These are phyloP conservation scores for Rutstroemia sp. DNA, from an alignment of 2,329 filamentous ascomycete species.

Conservation along the genomic window DNA sequence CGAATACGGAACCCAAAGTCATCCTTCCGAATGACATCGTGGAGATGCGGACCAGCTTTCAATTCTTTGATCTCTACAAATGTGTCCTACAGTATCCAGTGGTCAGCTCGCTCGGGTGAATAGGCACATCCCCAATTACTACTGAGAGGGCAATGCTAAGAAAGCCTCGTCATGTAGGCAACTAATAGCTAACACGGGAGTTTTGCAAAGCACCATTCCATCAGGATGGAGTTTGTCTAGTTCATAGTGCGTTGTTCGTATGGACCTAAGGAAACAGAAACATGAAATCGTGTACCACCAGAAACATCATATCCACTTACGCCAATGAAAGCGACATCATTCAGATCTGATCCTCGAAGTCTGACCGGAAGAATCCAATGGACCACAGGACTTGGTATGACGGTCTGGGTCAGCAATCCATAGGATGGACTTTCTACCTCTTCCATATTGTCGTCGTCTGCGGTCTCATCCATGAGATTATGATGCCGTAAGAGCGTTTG, in stretches of 20 bases:
- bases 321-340: constrained; percentile 83
- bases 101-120: too few relatives aligned
- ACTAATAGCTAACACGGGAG: too few relatives aligned
- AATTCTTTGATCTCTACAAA: constrained; percentile 78
- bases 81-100: constrained; percentile 47
- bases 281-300: not conserved
- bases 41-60: constrained; percentile 58
- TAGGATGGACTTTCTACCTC: constrained; percentile 41
- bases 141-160: too few relatives aligned
- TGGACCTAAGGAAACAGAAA: constrained; percentile 9
- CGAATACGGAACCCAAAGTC: constrained; percentile 76
- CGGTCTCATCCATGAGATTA: constrained; percentile 28
- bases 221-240: too few relatives aligned
- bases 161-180: too few relatives aligned
- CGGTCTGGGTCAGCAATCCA: constrained; percentile 71
- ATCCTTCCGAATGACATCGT: constrained; percentile 67
- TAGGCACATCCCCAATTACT: too few relatives aligned
- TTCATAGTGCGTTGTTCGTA: too few relatives aligned
- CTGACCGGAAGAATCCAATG: constrained; percentile 75
- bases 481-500: constrained; percentile 35
- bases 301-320: constrained; percentile 40
- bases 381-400: constrained; percentile 67
- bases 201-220: too few relatives aligned
- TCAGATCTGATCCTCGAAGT: constrained; percentile 59
- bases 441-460: constrained; percentile 26